phyloP scores from a whole-genome alignment of 352 stramenopile species.

The Pythium dissotocum region DNA sequence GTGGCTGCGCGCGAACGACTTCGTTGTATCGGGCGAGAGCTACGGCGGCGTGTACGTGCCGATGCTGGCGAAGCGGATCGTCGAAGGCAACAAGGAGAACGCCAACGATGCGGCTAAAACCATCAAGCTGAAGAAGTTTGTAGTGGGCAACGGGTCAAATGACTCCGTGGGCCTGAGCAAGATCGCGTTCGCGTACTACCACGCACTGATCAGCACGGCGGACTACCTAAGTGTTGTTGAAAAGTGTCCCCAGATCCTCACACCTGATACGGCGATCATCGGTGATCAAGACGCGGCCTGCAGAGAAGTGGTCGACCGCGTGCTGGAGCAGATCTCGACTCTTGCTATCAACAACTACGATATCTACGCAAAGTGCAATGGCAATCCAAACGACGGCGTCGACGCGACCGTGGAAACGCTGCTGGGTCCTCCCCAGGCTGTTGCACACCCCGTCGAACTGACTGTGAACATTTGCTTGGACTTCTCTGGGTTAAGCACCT shows the following conservation, averaged over 20 bases:
- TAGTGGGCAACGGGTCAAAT: constrained; percentile 68
- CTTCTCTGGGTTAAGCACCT: constrained; percentile 28
- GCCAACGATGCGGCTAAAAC: constrained; percentile 15
- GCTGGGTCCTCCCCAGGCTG: constrained; percentile 18
- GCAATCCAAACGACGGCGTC: constrained; percentile 9
- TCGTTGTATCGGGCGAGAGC: constrained; percentile 78
- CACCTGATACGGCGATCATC: neutral
- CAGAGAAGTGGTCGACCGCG: constrained; percentile 8
- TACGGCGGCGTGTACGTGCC: constrained; percentile 80
- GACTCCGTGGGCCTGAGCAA: constrained; percentile 31
- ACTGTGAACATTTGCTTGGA: constrained; percentile 33
- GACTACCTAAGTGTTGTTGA: constrained; percentile 38
- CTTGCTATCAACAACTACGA: constrained; percentile 34
- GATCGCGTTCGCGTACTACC: constrained; percentile 55
- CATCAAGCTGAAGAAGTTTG: constrained; percentile 89
- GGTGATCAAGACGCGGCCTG: constrained; percentile 11
- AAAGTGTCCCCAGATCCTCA: constrained; percentile 28
- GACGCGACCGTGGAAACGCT: constrained; percentile 24
- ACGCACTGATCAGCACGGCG: constrained; percentile 45
- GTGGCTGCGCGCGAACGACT: constrained; percentile 68
- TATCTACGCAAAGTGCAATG: constrained; percentile 24
- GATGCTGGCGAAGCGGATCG: constrained; percentile 43
- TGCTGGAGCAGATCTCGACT: constrained; percentile 8
- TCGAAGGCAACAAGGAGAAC: constrained; percentile 38
- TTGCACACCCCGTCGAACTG: constrained; percentile 33